phyloP scores from a whole-genome alignment of 2,329 filamentous ascomycete species.

The Pseudocercospora fijiensis region DNA sequence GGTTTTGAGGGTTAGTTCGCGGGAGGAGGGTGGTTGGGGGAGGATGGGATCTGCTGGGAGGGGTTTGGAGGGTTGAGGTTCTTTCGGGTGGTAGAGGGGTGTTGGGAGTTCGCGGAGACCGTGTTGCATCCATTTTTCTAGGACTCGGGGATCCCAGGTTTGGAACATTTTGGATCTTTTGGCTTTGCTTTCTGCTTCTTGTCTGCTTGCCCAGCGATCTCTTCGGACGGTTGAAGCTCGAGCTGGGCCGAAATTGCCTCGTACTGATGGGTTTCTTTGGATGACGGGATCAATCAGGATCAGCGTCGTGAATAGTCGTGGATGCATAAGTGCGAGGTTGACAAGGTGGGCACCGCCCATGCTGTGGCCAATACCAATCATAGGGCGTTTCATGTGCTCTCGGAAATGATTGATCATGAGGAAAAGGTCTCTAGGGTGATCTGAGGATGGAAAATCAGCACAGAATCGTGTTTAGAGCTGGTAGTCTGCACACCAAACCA shows the following conservation, averaged over 20 bases:
- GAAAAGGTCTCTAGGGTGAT: slow-evolving; percentile 77
- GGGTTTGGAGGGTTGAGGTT: slow-evolving; percentile 15
- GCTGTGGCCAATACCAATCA: slow-evolving; percentile 84
- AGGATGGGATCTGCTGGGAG: slow-evolving; percentile 30
- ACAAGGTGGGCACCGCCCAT: slow-evolving; percentile 76
- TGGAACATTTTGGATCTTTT: slow-evolving; percentile 71
- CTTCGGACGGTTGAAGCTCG: slow-evolving; percentile 68
- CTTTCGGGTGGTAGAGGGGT: neutral
- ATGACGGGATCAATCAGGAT: slow-evolving; percentile 86
- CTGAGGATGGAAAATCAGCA: slow-evolving; percentile 42
- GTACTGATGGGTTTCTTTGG: slow-evolving; percentile 49
- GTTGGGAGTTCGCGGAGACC: slow-evolving; percentile 71
- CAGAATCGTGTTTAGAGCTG: neutral
- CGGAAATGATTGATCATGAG: slow-evolving; percentile 84
- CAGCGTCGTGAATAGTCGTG: slow-evolving; percentile 72
- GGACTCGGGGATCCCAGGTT: slow-evolving; percentile 75
- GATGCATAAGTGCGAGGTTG: slow-evolving; percentile 72
- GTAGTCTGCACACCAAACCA: neutral
- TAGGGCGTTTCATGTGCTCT: slow-evolving; percentile 72
- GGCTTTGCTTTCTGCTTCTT: slow-evolving; percentile 67
- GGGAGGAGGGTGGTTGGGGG: slow-evolving; percentile 25
- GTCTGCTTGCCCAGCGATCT: slow-evolving; percentile 77
- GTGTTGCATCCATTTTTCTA: slow-evolving; percentile 69
- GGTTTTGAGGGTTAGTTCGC: slow-evolving; percentile 67
- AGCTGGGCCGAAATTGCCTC: slow-evolving; percentile 36